phyloP scores from a whole-genome alignment of 371 early-diverging fungal genomes.

The Batkoa obscura region DNA sequence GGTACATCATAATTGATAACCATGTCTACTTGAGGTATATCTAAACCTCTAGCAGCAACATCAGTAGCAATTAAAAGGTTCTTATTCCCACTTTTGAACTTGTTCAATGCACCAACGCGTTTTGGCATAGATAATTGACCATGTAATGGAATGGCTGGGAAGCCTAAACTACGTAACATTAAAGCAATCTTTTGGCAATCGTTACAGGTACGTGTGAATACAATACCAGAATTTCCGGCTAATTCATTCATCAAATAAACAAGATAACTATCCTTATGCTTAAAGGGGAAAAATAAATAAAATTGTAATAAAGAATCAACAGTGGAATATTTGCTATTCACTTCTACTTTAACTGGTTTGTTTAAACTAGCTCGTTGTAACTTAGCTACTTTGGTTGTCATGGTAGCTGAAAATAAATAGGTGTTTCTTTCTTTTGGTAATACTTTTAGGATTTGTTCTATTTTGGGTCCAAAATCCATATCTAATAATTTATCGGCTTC shows the following conservation, averaged over 20 bases:
- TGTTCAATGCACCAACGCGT: constrained; percentile 73
- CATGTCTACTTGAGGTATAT: constrained; percentile 89
- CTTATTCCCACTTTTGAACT: constrained; percentile 73
- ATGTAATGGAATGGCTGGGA: constrained; percentile 83
- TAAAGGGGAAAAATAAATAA: constrained; percentile 88
- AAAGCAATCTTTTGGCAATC: constrained; percentile 66
- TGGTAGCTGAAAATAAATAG: constrained; percentile 92
- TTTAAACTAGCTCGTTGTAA: constrained; percentile 82
- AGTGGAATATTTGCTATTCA: constrained; percentile 80
- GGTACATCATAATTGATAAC: constrained; percentile 97
- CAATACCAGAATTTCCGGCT: constrained; percentile 75
- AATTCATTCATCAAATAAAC: constrained; percentile 81
- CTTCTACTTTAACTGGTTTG: constrained; percentile 83
- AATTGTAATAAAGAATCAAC: constrained; percentile 82
- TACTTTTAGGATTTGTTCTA: constrained; percentile 84
- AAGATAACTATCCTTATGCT: constrained; percentile 86
- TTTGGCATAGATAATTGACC: constrained; percentile 85
- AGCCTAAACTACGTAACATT: constrained; percentile 74
- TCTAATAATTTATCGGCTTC: constrained; percentile 97
- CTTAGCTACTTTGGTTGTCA: constrained; percentile 90
- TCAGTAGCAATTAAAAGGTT: constrained; percentile 93
- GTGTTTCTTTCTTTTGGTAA: constrained; percentile 86
- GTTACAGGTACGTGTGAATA: constrained; percentile 77
- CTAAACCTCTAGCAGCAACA: constrained; percentile 86
- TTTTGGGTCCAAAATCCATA: constrained; percentile 92